A percentile compares a stretch with the other conserved stretches of the same genome.
Conservation (phyloP, 2,329 filamentous ascomycete genomes). For the Sclerotinia spermophila region DNA sequence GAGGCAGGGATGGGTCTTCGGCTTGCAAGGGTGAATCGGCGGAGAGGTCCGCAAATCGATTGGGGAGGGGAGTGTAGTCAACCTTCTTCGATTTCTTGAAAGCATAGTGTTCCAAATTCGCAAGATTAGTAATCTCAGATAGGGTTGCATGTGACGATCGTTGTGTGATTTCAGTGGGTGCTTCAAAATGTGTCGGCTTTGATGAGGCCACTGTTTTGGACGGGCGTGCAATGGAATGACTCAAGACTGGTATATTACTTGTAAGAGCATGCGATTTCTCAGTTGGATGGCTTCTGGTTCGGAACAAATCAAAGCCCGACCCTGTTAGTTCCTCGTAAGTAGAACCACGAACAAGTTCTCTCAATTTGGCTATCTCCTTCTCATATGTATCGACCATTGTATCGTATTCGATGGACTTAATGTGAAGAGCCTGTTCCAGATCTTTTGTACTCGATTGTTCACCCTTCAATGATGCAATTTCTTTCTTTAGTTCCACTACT, state of each 20-base stretch:
- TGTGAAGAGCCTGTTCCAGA: constrained; percentile 24
- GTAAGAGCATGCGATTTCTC: constrained; percentile 22
- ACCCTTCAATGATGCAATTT: constrained; percentile 46
- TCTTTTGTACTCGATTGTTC: constrained; percentile 22
- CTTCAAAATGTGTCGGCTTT: constrained; percentile 21
- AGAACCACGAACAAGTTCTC: constrained; percentile 8
- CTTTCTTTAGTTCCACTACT: constrained; percentile 53
- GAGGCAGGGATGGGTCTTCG: constrained; percentile 24
- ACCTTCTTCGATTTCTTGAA: constrained; percentile 27
- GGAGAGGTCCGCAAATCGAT: constrained; percentile 26
- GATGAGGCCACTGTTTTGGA: constrained; percentile 23
- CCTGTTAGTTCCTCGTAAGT: constrained; percentile 1
- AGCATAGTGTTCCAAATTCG: constrained; percentile 26
- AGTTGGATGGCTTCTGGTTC: neutral
- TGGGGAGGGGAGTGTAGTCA: constrained; percentile 28
- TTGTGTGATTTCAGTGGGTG: constrained; percentile 15
- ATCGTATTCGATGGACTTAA: constrained; percentile 27
- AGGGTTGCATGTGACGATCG: constrained; percentile 27
- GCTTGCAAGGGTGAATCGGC: constrained; percentile 26
- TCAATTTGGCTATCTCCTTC: constrained; percentile 24
- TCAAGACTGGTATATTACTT: constrained; percentile 26
- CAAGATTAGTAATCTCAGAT: constrained; percentile 33
- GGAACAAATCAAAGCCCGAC: constrained; percentile 2
- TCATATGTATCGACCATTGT: constrained; percentile 24
- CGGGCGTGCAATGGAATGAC: constrained; percentile 25